Conservation (phyloP, 106 monocot genomes). For the Xerophyta viscosa region DNA sequence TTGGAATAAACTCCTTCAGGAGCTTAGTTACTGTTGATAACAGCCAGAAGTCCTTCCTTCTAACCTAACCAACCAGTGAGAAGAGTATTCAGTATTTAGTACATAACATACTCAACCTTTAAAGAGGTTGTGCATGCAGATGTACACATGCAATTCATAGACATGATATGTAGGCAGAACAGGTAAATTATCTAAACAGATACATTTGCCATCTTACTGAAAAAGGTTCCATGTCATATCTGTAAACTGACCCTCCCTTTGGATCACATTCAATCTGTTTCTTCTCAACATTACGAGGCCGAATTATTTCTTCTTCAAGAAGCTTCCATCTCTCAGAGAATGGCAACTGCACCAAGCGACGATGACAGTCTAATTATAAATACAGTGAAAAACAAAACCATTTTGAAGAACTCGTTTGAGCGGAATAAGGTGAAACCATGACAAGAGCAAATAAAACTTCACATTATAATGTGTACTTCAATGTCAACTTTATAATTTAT, state of each 20-base stretch:
- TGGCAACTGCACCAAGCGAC: slow-evolving; percentile 48
- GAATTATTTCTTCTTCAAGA: slow-evolving; percentile 85
- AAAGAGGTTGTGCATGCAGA: neutral
- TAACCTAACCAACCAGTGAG: slow-evolving; percentile 41
- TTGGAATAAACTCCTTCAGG: slow-evolving; percentile 74
- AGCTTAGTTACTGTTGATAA: slow-evolving; percentile 78
- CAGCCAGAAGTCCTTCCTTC: slow-evolving; percentile 92
- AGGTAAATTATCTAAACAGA: neutral
- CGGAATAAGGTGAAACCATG: too few species aligned
- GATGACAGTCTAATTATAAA: neutral
- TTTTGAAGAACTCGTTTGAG: too few species aligned
- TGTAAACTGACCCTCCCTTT: slow-evolving; percentile 54
- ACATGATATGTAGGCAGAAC: neutral
- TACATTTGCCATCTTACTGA: slow-evolving; percentile 31
- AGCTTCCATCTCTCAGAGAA: slow-evolving; percentile 97
- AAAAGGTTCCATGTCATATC: slow-evolving; percentile 97
- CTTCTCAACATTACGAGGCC: slow-evolving; percentile 67
- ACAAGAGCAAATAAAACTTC: too few species aligned
- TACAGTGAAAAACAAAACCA: neutral
- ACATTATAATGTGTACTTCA: too few species aligned
- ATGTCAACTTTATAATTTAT: too few species aligned
- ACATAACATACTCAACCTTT: neutral
- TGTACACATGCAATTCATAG: neutral
- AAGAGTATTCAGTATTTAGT: neutral
- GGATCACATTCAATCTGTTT: slow-evolving; percentile 45